Evolutionary conservation across 1,284 basidiomycete species (phyloP).

Genomic region (Meira miltonrushii): DNA sequence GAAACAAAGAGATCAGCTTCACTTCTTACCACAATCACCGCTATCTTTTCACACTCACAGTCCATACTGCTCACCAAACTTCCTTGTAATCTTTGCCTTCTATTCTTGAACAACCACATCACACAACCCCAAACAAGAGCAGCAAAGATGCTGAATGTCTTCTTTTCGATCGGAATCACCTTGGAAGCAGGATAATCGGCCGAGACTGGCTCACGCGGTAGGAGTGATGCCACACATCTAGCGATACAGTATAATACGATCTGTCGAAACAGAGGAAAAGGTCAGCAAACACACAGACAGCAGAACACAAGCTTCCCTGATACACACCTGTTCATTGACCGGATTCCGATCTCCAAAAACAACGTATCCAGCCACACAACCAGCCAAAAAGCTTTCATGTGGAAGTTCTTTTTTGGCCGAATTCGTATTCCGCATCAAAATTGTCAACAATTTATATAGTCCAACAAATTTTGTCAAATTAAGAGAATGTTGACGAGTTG

Average conservation of each 20-base stretch:
- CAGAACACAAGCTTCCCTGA: neutral
- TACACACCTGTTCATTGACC: slow-evolving; percentile 90
- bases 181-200: slow-evolving; percentile 38
- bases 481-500: slow-evolving; percentile 81
- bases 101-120: slow-evolving; percentile 89
- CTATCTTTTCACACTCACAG: slow-evolving; percentile 31
- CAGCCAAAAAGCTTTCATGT: slow-evolving; percentile 85
- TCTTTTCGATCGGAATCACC: slow-evolving; percentile 57
- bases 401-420: slow-evolving; percentile 69
- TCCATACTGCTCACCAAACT: slow-evolving; percentile 67
- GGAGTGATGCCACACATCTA: slow-evolving; percentile 41
- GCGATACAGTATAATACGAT: slow-evolving; percentile 75
- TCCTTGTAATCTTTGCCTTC: slow-evolving; percentile 80
- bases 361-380: slow-evolving; percentile 81
- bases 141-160: slow-evolving; percentile 80
- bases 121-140: slow-evolving; percentile 90
- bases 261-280: slow-evolving; percentile 54
- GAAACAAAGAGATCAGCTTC: neutral
- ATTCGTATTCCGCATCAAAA: slow-evolving; percentile 72
- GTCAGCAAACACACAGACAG: neutral
- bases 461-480: slow-evolving; percentile 91
- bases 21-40: neutral
- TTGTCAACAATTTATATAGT: slow-evolving; percentile 79
- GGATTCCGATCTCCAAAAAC: slow-evolving; percentile 91
- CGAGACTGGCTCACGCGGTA: slow-evolving; percentile 43